phyloP scores from a whole-genome alignment of 352 stramenopile genomes.

The Phytophthora idaei region DNA sequence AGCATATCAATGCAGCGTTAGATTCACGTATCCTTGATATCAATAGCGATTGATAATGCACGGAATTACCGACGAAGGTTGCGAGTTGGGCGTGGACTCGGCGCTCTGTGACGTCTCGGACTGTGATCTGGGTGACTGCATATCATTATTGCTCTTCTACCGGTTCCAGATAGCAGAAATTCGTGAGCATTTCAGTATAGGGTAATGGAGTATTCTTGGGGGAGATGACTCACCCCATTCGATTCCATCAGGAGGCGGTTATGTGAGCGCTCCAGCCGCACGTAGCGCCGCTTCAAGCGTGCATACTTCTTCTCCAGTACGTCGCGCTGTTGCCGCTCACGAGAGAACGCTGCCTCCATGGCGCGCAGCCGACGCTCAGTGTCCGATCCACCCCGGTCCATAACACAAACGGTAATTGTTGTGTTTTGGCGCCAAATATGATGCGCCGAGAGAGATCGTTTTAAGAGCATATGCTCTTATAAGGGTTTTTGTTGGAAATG shows the following conservation, averaged over 20 bases:
- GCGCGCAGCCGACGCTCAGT: conserved; percentile 39
- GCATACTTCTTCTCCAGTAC: conserved; percentile 73
- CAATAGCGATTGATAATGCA: background rate
- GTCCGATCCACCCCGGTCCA: conserved; percentile 22
- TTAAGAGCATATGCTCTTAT: background rate
- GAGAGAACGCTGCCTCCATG: conserved; percentile 53
- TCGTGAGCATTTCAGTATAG: conserved; percentile 1
- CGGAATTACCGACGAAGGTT: conserved; percentile 23
- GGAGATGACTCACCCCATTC: conserved; percentile 23
- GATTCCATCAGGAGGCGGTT: conserved; percentile 44
- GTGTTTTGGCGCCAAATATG: conserved; percentile 15
- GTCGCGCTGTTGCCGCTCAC: conserved; percentile 57
- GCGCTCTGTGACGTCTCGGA: conserved; percentile 10
- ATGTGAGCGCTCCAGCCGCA: conserved; percentile 63
- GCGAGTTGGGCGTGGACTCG: conserved; percentile 19
- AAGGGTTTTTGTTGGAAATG: background rate
- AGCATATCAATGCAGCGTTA: conserved; percentile 12
- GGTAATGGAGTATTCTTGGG: too few species aligned
- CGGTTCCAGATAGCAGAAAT: background rate
- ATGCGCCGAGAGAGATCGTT: background rate
- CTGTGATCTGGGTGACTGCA: conserved; percentile 1
- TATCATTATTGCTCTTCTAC: conserved; percentile 17
- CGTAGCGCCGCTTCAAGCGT: conserved; percentile 69
- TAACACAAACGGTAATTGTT: conserved; percentile 1
- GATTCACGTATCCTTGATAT: conserved; percentile 4